Conservation (phyloP, 441 rosid species). For the Theobroma grandiflorum region DNA sequence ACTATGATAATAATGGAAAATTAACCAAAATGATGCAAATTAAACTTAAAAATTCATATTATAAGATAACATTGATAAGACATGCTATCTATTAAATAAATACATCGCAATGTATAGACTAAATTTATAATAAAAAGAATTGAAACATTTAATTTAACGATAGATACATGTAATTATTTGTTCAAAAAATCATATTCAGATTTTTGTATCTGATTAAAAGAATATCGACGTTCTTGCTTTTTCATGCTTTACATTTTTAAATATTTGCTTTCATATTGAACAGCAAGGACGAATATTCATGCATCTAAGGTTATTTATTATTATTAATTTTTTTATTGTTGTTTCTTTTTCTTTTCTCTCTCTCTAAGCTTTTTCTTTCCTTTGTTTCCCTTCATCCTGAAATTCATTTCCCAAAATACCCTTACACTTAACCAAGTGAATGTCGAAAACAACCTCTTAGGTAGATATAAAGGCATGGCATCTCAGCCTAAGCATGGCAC, state of each 20-base stretch:
- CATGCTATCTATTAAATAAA: too few species aligned
- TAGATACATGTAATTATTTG: neutral
- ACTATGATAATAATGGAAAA: too few species aligned
- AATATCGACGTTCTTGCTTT: neutral
- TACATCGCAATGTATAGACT: too few species aligned
- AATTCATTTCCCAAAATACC: neutral
- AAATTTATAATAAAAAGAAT: too few species aligned
- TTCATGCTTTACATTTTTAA: neutral
- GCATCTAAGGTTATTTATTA: neutral
- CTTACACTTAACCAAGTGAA: neutral
- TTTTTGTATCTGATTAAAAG: too few species aligned
- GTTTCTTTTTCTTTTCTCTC: neutral
- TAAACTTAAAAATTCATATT: too few species aligned
- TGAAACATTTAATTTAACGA: too few species aligned
- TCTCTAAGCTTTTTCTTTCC: neutral
- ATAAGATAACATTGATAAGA: too few species aligned
- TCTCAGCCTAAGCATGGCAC: neutral
- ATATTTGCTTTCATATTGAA: neutral
- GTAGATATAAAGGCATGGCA: slow-evolving; percentile 36
- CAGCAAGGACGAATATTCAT: neutral
- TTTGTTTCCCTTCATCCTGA: neutral
- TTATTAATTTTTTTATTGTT: neutral
- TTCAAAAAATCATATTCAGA: too few species aligned
- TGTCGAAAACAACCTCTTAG: slow-evolving; percentile 43
- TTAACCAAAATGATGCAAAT: too few species aligned